These are phyloP conservation scores for Fusarium ramigenum DNA, from an alignment of 2,329 filamentous ascomycete genomes.

Conservation along the genomic window DNA sequence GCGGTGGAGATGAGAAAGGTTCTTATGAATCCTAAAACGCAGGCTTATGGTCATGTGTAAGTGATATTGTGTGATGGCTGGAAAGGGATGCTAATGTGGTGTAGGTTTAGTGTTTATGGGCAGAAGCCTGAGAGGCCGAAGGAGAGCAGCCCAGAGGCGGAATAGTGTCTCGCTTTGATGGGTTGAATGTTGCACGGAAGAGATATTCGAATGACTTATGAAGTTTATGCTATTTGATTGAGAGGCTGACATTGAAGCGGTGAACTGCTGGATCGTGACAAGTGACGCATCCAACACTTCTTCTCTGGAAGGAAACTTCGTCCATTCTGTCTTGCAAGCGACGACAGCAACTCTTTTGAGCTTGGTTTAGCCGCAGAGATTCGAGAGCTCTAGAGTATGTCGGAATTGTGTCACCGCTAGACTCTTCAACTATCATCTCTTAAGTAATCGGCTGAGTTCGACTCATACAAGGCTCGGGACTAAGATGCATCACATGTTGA, in stretches of 20 bases:
- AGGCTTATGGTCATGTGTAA: slow-evolving; percentile 30
- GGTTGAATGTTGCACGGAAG: accelerated
- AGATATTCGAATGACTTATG: accelerated
- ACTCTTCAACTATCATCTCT: accelerated
- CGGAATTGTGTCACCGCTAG: accelerated
- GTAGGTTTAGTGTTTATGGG: slow-evolving; percentile 30
- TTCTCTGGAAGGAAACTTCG: accelerated
- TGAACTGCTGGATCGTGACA: accelerated
- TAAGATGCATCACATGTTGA: accelerated
- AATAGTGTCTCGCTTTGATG: accelerated
- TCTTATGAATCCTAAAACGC: slow-evolving; percentile 27
- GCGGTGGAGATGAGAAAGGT: slow-evolving; percentile 32
- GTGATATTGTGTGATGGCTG: accelerated
- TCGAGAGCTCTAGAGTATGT: accelerated
- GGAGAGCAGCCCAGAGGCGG: neutral
- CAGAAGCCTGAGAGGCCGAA: slow-evolving; percentile 3
- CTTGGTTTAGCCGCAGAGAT: no score
- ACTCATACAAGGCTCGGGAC: accelerated
- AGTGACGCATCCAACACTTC: accelerated
- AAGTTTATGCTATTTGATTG: accelerated
- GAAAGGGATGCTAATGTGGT: neutral
- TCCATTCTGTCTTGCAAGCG: accelerated
- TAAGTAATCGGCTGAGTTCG: accelerated
- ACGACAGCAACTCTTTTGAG: no score
- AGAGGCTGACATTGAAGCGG: accelerated